Evolutionary conservation across 73 alveolate genomes (phyloP), one percentile per base, ranked within the genome.

Genomic region (Blepharisma stoltei): DNA sequence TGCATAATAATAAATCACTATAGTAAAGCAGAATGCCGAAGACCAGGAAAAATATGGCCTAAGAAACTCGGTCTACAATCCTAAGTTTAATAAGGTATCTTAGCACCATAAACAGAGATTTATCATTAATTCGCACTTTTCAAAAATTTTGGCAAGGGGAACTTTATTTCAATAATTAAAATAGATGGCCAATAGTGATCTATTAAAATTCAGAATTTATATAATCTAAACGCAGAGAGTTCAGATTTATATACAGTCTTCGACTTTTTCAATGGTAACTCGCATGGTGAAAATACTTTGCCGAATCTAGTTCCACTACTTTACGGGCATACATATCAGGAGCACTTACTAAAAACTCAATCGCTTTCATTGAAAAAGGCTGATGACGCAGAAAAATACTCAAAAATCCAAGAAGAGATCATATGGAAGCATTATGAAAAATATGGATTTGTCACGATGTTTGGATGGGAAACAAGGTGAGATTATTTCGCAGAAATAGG

Each of bases 351-450:
- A 4, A 20, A 60, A 20, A 25, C 11, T 60, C 38, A 60, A 25
- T n/a, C 5, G 4, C 49, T 25, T 14, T 14, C 18, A 20, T 18
- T n/a, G 38, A 25, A n/a, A 25, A 52, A 52, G 23, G 6, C n/a
- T 52, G 23, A 14, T 1, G n/a, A 14, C 23, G 6, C 0, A 14
- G 66, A 52, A 11, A 14, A 14, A 14, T 52, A 1, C 23, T 14
- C 2, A 52, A 20, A 52, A 20, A 52, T 52, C 0, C 66, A 52
- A 52, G 66, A 52, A 4, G 66, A 52, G 0, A 52, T 11, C 23
- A 20, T 52, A 14, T 60, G 73, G 47, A 18, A 14, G 46, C 46
- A 60, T 25, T 60, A 60, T 60, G 73, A 60, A 25, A 60, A 60
- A 14, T 20, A 14, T 14, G 73, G 73, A 25, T 60, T 20, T 25